phyloP scores from a whole-genome alignment of 805 yeast species.

The Starmerella etchellsii region DNA sequence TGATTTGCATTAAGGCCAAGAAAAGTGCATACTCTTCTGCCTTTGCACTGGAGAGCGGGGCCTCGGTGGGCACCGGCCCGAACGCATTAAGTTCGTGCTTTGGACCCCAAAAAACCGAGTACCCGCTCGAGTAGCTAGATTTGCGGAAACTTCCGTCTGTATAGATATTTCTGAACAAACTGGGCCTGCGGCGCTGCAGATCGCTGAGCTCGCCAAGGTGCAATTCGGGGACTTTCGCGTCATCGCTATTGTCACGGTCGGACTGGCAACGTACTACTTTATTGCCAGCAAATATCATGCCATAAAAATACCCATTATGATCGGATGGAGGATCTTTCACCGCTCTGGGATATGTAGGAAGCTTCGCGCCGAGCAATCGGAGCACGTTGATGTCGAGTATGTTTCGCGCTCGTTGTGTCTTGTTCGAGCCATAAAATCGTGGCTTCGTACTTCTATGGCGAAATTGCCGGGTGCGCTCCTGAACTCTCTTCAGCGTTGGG shows the following conservation, averaged over 20 bases:
- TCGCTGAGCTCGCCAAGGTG: not conserved
- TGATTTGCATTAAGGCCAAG: constrained; percentile 9
- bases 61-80: constrained; percentile 7
- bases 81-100: constrained; percentile 1
- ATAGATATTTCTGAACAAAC: not conserved
- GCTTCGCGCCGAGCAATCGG: constrained; percentile 3
- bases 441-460: too few relatives aligned
- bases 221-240: not conserved
- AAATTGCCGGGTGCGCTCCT: too few relatives aligned
- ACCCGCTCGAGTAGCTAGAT: constrained; percentile 1
- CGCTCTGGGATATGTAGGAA: not conserved
- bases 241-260: not conserved
- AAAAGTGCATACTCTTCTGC: constrained; percentile 14
- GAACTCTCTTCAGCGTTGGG: too few relatives aligned
- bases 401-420: not conserved
- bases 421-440: not conserved
- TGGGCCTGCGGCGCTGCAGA: not conserved
- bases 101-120: constrained; percentile 10
- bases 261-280: not conserved
- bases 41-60: constrained; percentile 7
- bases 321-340: not conserved
- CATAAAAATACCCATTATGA: not conserved
- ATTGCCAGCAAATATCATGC: not conserved
- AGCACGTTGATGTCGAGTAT: constrained; percentile 8
- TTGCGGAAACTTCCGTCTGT: constrained; percentile 11